Base-by-base conservation (phyloP, 2,329 filamentous ascomycete species). In the Apiospora saccharicola region DNA sequence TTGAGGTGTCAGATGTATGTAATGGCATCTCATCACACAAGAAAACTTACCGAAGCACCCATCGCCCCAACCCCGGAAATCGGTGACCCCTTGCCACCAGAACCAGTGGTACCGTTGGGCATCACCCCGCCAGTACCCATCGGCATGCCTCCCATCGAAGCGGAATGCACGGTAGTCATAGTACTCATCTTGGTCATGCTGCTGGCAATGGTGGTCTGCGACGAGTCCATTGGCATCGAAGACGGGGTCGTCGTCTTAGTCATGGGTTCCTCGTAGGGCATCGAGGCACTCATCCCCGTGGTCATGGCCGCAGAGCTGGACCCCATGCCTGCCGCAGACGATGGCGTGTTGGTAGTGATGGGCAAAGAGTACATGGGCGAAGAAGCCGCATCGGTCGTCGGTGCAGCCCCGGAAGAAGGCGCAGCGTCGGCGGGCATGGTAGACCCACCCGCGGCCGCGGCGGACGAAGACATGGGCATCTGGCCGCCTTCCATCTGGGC, bases 21-120 rank as follows among this genome's bases (percentile, higher is more conserved):
- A 14, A 22, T 37, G 30, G 24, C 37, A 49, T 5, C 7, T 46
- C 44, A 49, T 69, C 19, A 37, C 34, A 69, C 57, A 51, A 44
- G 70, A 34, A n/a, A 71, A 71, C 75, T 75, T 75, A 80, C 78
- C 68, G 77, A 80, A 75, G 77, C 71, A 46, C 74, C 34, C 19
- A n/a, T 64, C 57, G 34, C 34, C 13, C 34, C 57, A 64, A 10
- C 72, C 68, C 74, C 77, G 12, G 73, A 61, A 41, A 78, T 71
- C 12, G 77, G 75, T n/a, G 72, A 61, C 53, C 44, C 22, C 43
- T 72, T 70, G n/a, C 69, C 71, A 26, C 73, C 72, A 30, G 72
- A 37, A 26, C 76, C 76, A 67, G 71, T 70, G 74, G 41, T 53
- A 46, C 26, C 16, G 5, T 41, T 49, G 26, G 3, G 34, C 57